A percentile compares a stretch with the other conserved stretches of the same genome.
Evolutionary conservation across 345 rosid genomes (phyloP).

Genomic region (Citrus medica): DNA sequence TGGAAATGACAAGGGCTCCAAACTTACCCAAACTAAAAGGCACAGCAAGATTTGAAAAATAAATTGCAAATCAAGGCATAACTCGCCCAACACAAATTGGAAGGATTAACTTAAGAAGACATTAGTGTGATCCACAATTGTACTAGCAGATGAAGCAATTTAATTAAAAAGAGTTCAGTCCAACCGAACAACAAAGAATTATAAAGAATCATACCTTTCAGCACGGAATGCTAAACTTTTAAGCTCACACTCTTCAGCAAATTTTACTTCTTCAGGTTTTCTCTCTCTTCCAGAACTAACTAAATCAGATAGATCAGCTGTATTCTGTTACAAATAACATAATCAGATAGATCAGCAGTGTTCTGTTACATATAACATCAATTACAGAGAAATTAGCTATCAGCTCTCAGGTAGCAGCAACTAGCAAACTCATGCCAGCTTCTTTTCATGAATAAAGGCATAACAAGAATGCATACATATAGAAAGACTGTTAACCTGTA

Average conservation of each 20-base stretch:
- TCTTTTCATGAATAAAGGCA: constrained; percentile 7
- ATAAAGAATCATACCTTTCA: constrained; percentile 58
- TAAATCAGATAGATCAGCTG: constrained; percentile 94
- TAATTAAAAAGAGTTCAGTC: constrained; percentile 2
- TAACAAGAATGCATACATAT: background rate
- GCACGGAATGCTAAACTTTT: constrained; percentile 81
- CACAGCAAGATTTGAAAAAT: too few species aligned
- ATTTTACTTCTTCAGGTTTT: constrained; percentile 84
- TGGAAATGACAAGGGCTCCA: background rate
- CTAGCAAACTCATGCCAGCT: background rate
- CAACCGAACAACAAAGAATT: constrained; percentile 4
- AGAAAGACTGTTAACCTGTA: constrained; percentile 56
- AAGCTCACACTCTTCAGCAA: constrained; percentile 71
- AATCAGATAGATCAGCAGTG: constrained; percentile 89
- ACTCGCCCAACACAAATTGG: too few species aligned
- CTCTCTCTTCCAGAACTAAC: constrained; percentile 95
- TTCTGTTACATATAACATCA: constrained; percentile 51
- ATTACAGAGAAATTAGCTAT: constrained; percentile 11
- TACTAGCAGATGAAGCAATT: background rate
- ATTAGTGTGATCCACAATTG: background rate
- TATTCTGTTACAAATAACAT: constrained; percentile 59
- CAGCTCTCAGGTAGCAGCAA: background rate
- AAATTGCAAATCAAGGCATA: too few species aligned
- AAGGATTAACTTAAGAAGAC: background rate
- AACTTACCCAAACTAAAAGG: background rate